These are phyloP conservation scores for Pseudonectria buxi DNA, from an alignment of 2,329 filamentous ascomycete species.

Conservation along the genomic window DNA sequence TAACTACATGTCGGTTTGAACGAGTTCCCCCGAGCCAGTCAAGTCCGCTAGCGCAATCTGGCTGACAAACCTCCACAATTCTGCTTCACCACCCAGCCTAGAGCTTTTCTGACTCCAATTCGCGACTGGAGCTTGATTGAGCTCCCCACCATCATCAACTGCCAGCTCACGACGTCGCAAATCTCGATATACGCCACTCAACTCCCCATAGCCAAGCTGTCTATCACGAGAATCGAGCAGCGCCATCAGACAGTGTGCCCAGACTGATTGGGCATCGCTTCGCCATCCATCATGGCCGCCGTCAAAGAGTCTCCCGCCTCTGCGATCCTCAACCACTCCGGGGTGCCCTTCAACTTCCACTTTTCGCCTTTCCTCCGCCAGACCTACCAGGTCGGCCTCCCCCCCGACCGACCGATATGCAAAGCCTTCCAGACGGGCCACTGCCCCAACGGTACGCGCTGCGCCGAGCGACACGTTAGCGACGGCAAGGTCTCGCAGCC, in stretches of 20 bases:
- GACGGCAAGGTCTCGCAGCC: slow-evolving; percentile 30
- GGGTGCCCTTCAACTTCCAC: slow-evolving; percentile 61
- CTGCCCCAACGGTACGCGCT: slow-evolving; percentile 77
- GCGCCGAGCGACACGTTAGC: slow-evolving; percentile 72
- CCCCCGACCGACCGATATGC: slow-evolving; percentile 73
- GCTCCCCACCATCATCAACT: slow-evolving; percentile 1
- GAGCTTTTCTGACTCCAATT: slow-evolving; percentile 3
- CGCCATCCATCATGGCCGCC: slow-evolving; percentile 22
- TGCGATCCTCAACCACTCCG: slow-evolving; percentile 51
- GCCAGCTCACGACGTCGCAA: no score
- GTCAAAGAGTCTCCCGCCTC: slow-evolving; percentile 24
- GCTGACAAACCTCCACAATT: slow-evolving; percentile 9
- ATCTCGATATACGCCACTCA: no score
- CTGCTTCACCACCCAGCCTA: slow-evolving; percentile 1
- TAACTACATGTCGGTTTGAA: no score
- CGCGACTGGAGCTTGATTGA: neutral
- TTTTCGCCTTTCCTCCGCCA: slow-evolving; percentile 80
- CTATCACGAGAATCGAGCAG: no score
- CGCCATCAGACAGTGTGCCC: no score
- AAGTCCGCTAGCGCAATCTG: neutral
- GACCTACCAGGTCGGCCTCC: slow-evolving; percentile 78
- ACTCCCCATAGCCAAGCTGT: no score
- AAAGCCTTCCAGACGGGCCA: slow-evolving; percentile 79
- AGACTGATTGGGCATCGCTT: neutral
- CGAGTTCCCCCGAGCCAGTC: no score